Evolutionary conservation across 495 filamentous ascomycete species (phyloP), one percentile per base, ranked within the genome.

Genomic region (Penicillium alfredii): DNA sequence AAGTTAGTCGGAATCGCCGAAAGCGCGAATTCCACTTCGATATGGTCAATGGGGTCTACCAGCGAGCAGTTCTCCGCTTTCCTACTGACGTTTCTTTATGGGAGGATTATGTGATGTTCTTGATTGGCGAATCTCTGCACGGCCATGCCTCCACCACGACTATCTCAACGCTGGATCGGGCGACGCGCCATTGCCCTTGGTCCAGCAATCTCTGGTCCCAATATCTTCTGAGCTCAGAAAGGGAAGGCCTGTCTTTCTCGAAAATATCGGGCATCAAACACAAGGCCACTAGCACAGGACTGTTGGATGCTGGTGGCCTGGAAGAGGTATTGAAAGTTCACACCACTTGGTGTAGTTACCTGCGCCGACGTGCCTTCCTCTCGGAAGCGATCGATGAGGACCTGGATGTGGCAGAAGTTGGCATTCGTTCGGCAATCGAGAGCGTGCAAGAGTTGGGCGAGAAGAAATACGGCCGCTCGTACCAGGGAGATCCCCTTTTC

Each of bases 201-300:
- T 93, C 86, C 10, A 89, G 92, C 13, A 72, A 77, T 13, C 68
- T 97, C 7, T 98, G 92, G 92, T 82, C 89, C 3, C 79, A 88
- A 43, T 87, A 88, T 41, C 78, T 98, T 11, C 61, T 96, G 31
- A 82, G 77, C 12, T 79, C 84, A 8, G 92, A 96, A 63, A 75
- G 78, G 20, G 81, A 82, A 35, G 74, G 77, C 10, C 72, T 78
- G 47, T 66, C 78, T 2, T 94, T 88, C 47, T 58, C 78, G n/a
- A 81, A 80, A 17, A 84, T 97, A 26, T 84, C 89, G 44, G 69
- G 78, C 21, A 87, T 95, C 53, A 98, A 98, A 56, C 87, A 97
- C 54, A 82, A 76, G 30, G 92, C 92, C 3, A 96, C 88, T 1
- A 85, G 78, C 51, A 86, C 81, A 7, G 81, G 81, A 5, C 69